These are phyloP conservation scores for Physaria fendleri DNA, from an alignment of 345 rosid genomes.

Conservation along the genomic window DNA sequence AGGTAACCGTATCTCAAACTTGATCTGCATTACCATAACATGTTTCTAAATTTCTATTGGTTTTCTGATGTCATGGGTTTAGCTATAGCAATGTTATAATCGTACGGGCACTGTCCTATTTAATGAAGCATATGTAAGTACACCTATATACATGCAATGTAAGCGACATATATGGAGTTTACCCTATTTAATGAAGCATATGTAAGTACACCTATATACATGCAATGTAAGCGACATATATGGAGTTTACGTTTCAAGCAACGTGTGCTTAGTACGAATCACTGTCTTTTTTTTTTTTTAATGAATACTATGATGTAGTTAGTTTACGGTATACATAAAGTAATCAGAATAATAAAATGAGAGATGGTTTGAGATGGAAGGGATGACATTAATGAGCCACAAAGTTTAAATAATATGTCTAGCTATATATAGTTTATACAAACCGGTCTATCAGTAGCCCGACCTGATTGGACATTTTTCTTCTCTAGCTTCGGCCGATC, in stretches of 20 bases:
- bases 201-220: background rate
- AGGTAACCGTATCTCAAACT: conserved; percentile 6
- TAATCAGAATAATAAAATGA: no score
- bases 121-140: conserved; percentile 8
- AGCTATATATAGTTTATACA: conserved; percentile 20
- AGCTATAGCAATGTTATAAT: conserved; percentile 1
- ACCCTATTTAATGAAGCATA: no score
- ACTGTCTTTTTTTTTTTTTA: no score
- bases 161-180: conserved; percentile 10
- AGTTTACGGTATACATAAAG: no score
- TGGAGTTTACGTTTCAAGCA: conserved; percentile 15
- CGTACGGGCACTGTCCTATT: conserved; percentile 5
- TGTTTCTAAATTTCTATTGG: conserved; percentile 2
- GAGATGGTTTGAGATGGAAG: conserved; percentile 15
- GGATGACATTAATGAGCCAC: conserved; percentile 3
- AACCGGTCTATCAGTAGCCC: conserved; percentile 28
- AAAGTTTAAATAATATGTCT: conserved; percentile 6
- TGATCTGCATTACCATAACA: background rate
- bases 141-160: background rate
- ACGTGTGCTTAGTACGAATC: conserved; percentile 12
- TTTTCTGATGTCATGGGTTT: conserved; percentile 16
- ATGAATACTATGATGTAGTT: no score
- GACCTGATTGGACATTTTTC: conserved; percentile 31
- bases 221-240: background rate
- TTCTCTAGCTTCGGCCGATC: conserved; percentile 16